Conservation (phyloP, 352 stramenopile genomes). For the Globisporangium uncinulatum region DNA sequence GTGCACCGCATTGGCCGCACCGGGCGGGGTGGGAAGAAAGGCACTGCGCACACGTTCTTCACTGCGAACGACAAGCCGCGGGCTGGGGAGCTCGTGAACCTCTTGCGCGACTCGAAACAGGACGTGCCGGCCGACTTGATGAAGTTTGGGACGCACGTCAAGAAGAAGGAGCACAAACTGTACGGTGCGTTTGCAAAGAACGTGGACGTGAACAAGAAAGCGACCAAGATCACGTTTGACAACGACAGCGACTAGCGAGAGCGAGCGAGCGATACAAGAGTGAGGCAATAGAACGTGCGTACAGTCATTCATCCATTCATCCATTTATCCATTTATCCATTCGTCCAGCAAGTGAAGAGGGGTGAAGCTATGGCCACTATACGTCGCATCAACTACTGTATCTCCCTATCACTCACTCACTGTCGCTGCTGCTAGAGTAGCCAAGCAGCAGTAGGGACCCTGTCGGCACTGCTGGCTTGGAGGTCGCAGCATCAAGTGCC, state of each 20-base stretch:
- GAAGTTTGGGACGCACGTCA: constrained; percentile 98
- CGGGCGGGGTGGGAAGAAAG: constrained; percentile 92
- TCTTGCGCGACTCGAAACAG: constrained; percentile 93
- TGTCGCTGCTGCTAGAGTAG: constrained; percentile 50
- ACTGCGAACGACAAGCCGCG: constrained; percentile 95
- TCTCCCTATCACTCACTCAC: background rate
- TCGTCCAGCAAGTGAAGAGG: background rate
- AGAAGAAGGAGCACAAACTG: constrained; percentile 99
- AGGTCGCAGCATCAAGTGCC: background rate
- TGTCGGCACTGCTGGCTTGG: background rate
- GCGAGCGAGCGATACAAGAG: no score
- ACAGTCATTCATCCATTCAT: no score
- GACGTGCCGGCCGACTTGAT: constrained; percentile 91
- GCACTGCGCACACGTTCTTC: constrained; percentile 97
- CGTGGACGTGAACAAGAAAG: constrained; percentile 94
- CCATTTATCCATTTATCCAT: no score
- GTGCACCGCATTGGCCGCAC: constrained; percentile 95
- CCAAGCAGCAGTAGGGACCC: constrained; percentile 25
- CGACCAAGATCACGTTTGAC: constrained; percentile 97
- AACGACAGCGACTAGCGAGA: constrained; percentile 53
- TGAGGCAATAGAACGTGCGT: constrained; percentile 5
- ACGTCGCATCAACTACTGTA: no score
- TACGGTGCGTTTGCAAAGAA: constrained; percentile 97
- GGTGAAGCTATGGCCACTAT: background rate
- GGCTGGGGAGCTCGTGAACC: constrained; percentile 94